These are phyloP conservation scores for Globisporangium cystogenes DNA, from an alignment of 352 stramenopile species.

Conservation along the genomic window DNA sequence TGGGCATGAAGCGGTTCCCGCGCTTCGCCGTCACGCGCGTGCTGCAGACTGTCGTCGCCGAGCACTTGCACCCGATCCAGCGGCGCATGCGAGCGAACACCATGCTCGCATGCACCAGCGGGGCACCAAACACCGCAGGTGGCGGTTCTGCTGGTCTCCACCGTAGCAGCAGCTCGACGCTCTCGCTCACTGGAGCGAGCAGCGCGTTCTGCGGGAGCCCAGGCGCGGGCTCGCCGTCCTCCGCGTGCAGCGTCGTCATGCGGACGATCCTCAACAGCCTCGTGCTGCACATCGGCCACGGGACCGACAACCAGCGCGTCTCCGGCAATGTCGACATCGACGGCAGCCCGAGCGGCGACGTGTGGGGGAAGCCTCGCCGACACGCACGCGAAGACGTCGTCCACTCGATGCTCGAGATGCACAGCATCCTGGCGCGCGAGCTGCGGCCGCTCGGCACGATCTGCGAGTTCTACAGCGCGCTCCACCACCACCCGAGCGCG, in stretches of 20 bases:
- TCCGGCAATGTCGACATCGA: background rate
- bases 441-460: constrained; percentile 63
- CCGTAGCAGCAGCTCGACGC: constrained; percentile 2
- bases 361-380: constrained; percentile 14
- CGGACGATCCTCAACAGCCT: constrained; percentile 44
- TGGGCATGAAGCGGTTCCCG: constrained; percentile 57
- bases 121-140: background rate
- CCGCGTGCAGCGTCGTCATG: constrained; percentile 23
- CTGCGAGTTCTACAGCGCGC: constrained; percentile 67
- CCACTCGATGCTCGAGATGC: constrained; percentile 79
- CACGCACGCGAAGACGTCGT: constrained; percentile 52
- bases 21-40: constrained; percentile 43
- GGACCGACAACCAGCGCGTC: constrained; percentile 12
- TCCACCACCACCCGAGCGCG: constrained; percentile 25
- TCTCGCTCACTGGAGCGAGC: constrained; percentile 2
- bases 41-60: constrained; percentile 44
- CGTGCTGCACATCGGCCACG: constrained; percentile 34
- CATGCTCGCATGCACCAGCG: constrained; percentile 3
- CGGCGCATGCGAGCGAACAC: constrained; percentile 14
- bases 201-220: constrained; percentile 16
- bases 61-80: constrained; percentile 46
- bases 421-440: constrained; percentile 48
- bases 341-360: background rate
- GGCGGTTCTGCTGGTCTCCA: background rate
- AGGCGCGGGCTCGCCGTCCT: constrained; percentile 16